Evolutionary conservation across 257 asterid species (phyloP), one percentile per base, ranked within the genome.

Genomic region (Primulina huaijiensis): DNA sequence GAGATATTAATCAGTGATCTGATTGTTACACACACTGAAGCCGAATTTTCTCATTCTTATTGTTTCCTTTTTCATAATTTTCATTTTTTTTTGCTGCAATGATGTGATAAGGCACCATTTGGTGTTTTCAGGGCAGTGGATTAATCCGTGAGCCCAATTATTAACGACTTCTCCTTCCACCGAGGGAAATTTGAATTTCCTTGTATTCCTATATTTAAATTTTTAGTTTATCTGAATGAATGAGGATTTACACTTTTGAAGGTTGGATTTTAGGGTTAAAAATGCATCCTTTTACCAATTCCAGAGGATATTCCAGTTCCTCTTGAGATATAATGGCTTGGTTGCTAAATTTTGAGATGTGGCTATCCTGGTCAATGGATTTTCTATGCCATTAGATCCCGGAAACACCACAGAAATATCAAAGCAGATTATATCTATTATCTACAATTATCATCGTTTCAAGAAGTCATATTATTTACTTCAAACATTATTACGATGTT

Each of bases 1-100:
- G 96, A 87, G 97, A 69, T 87, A 20, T 67, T 60, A 30, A 65
- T 92, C 96, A 59, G 71, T 84, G 97, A 92, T 87, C 96, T 90
- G 83, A 77, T 77, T 90, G 95, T 90, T 90, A 90, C 96, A 90
- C 97, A 89, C 97, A 85, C 96, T 87, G 95, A 91, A 70, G 95
- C 95, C 84, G 3, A 61, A 21, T 25, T 5, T 43, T 9, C 5
- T 3, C 3, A 25, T 27, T 27, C 30, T 27, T 27, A 27, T 27
- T 27, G 30, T 27, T 27, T 23, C 2, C 12, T 52, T 67, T 40
- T 0, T 0, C 1, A 6, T 11, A 3, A 0, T 7, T 11, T 37
- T 35, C 10, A 3, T 29, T 3, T 2, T 10, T 10, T 37, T 46
- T 30, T 60, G 8, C 3, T 75, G 82, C 89, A 2, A 72, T 84